phyloP scores from a whole-genome alignment of 306 rosid species.

The Glycine latifolia region DNA sequence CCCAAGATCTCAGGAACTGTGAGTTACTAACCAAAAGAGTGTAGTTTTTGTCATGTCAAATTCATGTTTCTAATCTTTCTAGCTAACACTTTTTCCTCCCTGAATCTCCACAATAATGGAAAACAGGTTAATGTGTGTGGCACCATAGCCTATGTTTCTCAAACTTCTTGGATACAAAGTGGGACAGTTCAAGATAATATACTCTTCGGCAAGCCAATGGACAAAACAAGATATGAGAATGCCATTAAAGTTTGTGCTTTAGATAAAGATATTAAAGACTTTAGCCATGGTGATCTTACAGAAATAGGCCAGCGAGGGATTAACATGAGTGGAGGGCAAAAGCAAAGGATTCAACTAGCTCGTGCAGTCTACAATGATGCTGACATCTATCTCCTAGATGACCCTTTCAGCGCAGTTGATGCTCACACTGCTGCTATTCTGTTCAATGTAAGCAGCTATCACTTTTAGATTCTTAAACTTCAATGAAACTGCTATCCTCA shows the following conservation, averaged over 20 bases:
- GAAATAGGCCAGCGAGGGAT: conserved; percentile 92
- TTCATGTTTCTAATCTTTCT: conserved; percentile 17
- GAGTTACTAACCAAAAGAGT: conserved; percentile 43
- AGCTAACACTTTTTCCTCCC: background rate
- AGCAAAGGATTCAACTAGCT: conserved; percentile 87
- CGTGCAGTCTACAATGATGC: conserved; percentile 83
- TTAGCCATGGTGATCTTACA: conserved; percentile 82
- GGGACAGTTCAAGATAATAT: conserved; percentile 81
- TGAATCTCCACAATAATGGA: conserved; percentile 1
- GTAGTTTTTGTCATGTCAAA: conserved; percentile 6
- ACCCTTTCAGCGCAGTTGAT: conserved; percentile 91
- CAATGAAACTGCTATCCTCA: background rate
- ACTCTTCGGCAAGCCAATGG: conserved; percentile 80
- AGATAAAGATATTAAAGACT: conserved; percentile 65
- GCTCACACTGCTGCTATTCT: conserved; percentile 79
- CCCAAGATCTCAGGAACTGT: conserved; percentile 77
- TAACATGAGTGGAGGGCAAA: conserved; percentile 94
- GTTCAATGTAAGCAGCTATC: conserved; percentile 57
- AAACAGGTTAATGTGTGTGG: conserved; percentile 69
- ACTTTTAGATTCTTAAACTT: conserved; percentile 1
- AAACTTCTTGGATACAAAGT: conserved; percentile 84
- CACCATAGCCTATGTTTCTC: conserved; percentile 78
- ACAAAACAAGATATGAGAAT: conserved; percentile 58
- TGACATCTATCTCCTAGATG: conserved; percentile 79
- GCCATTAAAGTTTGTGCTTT: conserved; percentile 76